A percentile compares a stretch with the other conserved stretches of the same genome.
Evolutionary conservation across 2,329 filamentous ascomycete genomes (phyloP).

Genomic region (Phialocephala sp.): DNA sequence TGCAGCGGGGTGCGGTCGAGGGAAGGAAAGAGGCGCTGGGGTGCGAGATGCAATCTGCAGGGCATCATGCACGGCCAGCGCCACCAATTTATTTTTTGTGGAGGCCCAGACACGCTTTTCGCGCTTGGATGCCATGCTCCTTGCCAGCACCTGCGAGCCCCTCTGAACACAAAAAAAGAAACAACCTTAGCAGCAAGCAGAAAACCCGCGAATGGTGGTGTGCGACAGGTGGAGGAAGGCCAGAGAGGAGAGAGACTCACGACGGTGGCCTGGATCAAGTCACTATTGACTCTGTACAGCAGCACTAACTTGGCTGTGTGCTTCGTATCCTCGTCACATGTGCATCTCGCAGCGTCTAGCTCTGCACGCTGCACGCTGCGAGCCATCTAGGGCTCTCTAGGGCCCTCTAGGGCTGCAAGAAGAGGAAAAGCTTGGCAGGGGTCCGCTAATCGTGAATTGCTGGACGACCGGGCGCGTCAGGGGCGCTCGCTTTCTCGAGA

Average conservation of each 20-base stretch:
- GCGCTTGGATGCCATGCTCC: background rate
- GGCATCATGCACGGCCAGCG: background rate
- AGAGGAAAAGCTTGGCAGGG: conserved; percentile 7
- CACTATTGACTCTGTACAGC: conserved; percentile 2
- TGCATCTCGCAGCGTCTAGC: background rate
- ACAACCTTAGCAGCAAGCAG: background rate
- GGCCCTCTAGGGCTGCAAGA: background rate
- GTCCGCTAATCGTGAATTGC: background rate
- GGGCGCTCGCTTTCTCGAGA: background rate
- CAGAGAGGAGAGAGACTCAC: background rate
- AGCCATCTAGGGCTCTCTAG: background rate
- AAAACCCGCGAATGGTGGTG: background rate
- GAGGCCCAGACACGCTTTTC: background rate
- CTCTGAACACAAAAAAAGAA: background rate
- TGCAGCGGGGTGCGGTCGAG: background rate
- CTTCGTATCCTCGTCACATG: background rate
- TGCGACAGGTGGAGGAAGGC: background rate
- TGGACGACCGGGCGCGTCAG: background rate
- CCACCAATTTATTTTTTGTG: conserved; percentile 2
- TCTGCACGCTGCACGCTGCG: background rate
- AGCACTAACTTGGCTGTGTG: background rate
- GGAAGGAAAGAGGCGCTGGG: background rate
- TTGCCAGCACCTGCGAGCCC: background rate
- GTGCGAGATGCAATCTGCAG: background rate
- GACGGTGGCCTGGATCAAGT: background rate